Conservation (phyloP, 768 basidiomycete species). For the Pleurotus giganteus region DNA sequence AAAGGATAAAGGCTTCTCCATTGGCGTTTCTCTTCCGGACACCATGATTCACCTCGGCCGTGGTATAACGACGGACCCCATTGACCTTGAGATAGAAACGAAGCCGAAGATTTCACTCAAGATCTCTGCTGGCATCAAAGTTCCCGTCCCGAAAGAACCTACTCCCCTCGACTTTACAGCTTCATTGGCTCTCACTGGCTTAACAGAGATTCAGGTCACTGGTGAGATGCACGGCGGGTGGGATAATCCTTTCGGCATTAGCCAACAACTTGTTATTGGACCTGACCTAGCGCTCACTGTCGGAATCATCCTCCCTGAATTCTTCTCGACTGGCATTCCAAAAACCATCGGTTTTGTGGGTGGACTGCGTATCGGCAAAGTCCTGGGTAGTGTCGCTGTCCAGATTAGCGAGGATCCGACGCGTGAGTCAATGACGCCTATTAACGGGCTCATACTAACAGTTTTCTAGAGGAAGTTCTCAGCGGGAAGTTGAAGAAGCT, state of each 20-base stretch:
- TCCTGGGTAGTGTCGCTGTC: not conserved
- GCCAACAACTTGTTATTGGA: conserved; percentile 1
- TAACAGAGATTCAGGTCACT: not conserved
- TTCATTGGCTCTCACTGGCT: conserved; percentile 1
- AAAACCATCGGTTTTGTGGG: conserved; percentile 9
- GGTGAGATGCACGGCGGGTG: conserved; percentile 9
- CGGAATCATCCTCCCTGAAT: conserved; percentile 1
- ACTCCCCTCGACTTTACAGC: conserved; percentile 7
- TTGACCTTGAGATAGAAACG: conserved; percentile 4
- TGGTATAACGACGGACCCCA: conserved; percentile 9
- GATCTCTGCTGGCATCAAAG: conserved; percentile 9
- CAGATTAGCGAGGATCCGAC: conserved; percentile 9
- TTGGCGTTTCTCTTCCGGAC: conserved; percentile 2
- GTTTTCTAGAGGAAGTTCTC: conserved; percentile 2
- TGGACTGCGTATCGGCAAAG: conserved; percentile 7
- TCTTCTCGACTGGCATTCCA: not conserved
- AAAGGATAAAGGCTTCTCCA: conserved; percentile 2
- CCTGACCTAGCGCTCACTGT: conserved; percentile 8
- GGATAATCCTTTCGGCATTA: conserved; percentile 12
- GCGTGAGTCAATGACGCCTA: not conserved
- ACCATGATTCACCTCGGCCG: conserved; percentile 7
- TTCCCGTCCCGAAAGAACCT: conserved; percentile 2
- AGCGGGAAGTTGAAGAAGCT: conserved; percentile 3
- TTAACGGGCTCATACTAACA: not conserved
- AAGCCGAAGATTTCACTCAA: not conserved